These are phyloP conservation scores for Lactarius quietus DNA, from an alignment of 768 basidiomycete genomes.

Conservation along the genomic window DNA sequence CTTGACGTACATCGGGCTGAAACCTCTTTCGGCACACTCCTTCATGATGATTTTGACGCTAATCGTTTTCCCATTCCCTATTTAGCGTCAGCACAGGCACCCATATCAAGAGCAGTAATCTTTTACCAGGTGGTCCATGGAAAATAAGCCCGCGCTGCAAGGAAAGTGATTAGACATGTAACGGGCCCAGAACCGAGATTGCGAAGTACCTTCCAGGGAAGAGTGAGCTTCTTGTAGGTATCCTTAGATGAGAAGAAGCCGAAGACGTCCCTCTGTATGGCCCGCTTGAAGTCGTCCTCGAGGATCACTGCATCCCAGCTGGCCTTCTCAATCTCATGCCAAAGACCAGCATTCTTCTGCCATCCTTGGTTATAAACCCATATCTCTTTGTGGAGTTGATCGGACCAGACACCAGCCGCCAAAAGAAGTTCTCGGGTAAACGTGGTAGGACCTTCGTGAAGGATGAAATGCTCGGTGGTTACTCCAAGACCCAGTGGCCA, in stretches of 20 bases:
- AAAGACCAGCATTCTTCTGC: conserved; percentile 59
- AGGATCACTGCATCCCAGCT: conserved; percentile 75
- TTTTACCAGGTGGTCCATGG: conserved; percentile 73
- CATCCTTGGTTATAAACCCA: conserved; percentile 76
- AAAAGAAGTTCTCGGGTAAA: conserved; percentile 50
- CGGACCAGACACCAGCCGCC: conserved; percentile 47
- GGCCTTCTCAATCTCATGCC: conserved; percentile 47
- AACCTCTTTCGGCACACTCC: conserved; percentile 56
- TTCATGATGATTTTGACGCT: conserved; percentile 82
- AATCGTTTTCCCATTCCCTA: conserved; percentile 84
- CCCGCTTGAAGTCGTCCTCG: conserved; percentile 62
- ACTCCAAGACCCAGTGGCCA: conserved; percentile 30
- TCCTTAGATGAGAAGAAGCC: conserved; percentile 77
- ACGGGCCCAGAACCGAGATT: background rate
- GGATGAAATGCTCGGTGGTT: conserved; percentile 43
- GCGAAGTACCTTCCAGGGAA: conserved; percentile 73
- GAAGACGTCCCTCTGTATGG: conserved; percentile 67
- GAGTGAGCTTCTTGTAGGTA: conserved; percentile 67
- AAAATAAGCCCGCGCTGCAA: conserved; percentile 74
- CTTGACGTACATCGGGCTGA: conserved; percentile 75
- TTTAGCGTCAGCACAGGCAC: background rate
- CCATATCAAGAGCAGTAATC: background rate
- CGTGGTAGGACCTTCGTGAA: conserved; percentile 60
- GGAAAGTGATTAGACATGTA: background rate
- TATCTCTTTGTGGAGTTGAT: conserved; percentile 62